phyloP scores from a whole-genome alignment of 495 filamentous ascomycete genomes.

The Penicillium roqueforti region DNA sequence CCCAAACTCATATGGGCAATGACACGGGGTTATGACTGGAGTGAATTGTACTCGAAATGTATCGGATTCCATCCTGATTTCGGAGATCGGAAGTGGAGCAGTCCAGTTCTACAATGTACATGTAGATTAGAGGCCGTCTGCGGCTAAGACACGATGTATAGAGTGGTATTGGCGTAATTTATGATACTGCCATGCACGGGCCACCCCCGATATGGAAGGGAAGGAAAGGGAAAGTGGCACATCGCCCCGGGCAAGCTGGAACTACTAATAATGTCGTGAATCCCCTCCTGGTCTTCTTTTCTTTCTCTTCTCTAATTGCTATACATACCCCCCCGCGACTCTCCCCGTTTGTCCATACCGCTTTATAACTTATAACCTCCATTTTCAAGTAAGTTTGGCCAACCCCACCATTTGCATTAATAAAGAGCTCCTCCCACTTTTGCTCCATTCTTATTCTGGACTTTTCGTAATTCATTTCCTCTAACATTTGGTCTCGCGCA shows the following conservation, averaged over 20 bases:
- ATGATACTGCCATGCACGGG: no score
- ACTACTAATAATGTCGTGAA: slow-evolving; percentile 1
- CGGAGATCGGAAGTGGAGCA: neutral
- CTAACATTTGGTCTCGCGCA: slow-evolving; percentile 4
- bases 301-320: neutral
- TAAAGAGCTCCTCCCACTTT: neutral
- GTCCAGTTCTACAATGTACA: neutral
- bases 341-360: neutral
- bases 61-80: neutral
- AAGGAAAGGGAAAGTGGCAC: slow-evolving; percentile 4
- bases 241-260: neutral
- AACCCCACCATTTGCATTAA: neutral
- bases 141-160: neutral
- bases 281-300: neutral
- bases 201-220: slow-evolving; percentile 2
- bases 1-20: slow-evolving; percentile 12
- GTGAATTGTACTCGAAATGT: neutral
- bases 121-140: neutral
- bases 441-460: neutral
- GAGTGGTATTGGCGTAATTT: neutral
- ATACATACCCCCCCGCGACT: neutral
- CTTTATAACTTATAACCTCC: neutral
- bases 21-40: neutral
- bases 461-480: neutral
- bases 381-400: neutral